Conservation (phyloP, 164 flowering plant genomes). For the Saururus chinensis region DNA sequence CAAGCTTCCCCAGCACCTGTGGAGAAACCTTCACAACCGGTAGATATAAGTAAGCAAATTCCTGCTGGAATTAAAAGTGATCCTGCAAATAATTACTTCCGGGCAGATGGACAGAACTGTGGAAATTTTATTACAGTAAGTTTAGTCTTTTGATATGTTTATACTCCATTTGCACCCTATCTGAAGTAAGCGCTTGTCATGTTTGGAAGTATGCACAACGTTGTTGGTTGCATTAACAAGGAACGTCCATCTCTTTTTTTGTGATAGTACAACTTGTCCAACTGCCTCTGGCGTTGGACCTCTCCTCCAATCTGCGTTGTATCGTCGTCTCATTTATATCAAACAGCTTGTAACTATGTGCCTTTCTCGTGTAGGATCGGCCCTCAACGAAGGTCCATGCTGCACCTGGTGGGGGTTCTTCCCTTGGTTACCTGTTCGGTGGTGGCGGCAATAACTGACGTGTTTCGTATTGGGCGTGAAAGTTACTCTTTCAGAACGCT, state of each 20-base stretch:
- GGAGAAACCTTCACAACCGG: slow-evolving; percentile 15
- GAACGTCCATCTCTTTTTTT: no score
- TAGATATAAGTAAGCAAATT: slow-evolving; percentile 24
- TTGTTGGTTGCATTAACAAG: neutral
- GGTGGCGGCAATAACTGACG: neutral
- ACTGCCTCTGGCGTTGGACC: no score
- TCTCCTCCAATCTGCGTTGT: no score
- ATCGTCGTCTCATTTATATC: no score
- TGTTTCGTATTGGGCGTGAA: neutral
- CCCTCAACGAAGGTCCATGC: slow-evolving; percentile 15
- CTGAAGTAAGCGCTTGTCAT: neutral
- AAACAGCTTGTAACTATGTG: neutral
- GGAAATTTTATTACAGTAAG: slow-evolving; percentile 43
- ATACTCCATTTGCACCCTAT: neutral
- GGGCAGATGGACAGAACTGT: slow-evolving; percentile 43
- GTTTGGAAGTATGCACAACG: neutral
- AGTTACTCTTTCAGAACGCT: neutral
- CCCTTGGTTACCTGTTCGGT: slow-evolving; percentile 12
- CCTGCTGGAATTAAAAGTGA: slow-evolving; percentile 34
- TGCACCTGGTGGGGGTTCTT: slow-evolving; percentile 15
- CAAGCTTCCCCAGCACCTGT: slow-evolving; percentile 5
- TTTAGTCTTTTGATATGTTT: neutral
- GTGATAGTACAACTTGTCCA: no score
- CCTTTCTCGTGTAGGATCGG: slow-evolving; percentile 9
- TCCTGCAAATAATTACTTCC: slow-evolving; percentile 29